Evolutionary conservation across 129 eudicot genomes (phyloP).

Genomic region (carrot (Daucus carota)): DH1_v3.0 NC_030387.2:19866001-19866500

Average conservation of each 20-base stretch:
- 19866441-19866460: background rate
- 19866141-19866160: slow-evolving; percentile 66
- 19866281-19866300: background rate
- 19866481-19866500: background rate
- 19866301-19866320: background rate
- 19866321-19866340: background rate
- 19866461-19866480: background rate
- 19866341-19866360: background rate
- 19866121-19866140: slow-evolving; percentile 55
- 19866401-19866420: background rate
- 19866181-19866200: slow-evolving; percentile 82
- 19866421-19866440: background rate
- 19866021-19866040: background rate
- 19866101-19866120: background rate
- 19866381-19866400: no score
- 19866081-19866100: background rate
- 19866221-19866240: slow-evolving; percentile 92
- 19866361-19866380: background rate
- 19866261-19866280: background rate
- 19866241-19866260: slow-evolving; percentile 67
- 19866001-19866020: slow-evolving; percentile 5
- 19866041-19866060: slow-evolving; percentile 13
- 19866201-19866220: slow-evolving; percentile 76
- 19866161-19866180: slow-evolving; percentile 91
- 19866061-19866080: background rate